Percentiles rank a stretch among this genome's conserved stretches.
Evolutionary conservation across 2,329 filamentous ascomycete species (phyloP).

Genomic region (Lecanoromycetidae sp.): DNA sequence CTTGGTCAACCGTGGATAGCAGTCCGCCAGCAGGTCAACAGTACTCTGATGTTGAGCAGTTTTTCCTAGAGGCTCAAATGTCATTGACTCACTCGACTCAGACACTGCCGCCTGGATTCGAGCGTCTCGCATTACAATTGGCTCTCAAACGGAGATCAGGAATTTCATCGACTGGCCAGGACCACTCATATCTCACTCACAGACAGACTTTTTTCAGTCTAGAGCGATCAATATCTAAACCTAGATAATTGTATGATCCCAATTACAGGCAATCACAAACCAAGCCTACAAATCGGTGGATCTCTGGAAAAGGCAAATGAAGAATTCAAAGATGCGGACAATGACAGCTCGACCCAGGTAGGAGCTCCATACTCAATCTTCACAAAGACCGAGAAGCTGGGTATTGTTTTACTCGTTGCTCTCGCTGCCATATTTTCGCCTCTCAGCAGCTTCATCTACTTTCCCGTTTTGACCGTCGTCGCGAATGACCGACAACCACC

Average conservation of each 20-base stretch:
- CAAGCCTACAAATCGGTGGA: not conserved
- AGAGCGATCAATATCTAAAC: no score
- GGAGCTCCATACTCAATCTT: conserved; percentile 4
- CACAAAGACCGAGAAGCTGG: not conserved
- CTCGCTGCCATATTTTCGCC: conserved; percentile 27
- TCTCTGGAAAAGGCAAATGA: not conserved
- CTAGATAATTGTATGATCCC: no score
- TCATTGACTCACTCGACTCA: not conserved
- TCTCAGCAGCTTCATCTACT: conserved; percentile 36
- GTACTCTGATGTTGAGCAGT: not conserved
- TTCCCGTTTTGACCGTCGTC: conserved; percentile 30
- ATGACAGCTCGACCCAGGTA: not conserved
- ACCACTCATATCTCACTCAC: no score
- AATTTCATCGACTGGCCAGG: no score
- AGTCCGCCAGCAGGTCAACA: not conserved
- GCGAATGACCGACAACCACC: conserved; percentile 23
- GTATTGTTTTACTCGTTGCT: conserved; percentile 7
- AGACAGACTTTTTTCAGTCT: no score
- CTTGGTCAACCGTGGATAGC: not conserved
- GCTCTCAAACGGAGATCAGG: not conserved
- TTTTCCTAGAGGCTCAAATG: not conserved
- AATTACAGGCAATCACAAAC: not conserved
- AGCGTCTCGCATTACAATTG: not conserved
- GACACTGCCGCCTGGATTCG: not conserved
- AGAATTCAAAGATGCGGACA: not conserved